phyloP scores from a whole-genome alignment of 2,329 filamentous ascomycete genomes.

The Apiospora phragmitis region DNA sequence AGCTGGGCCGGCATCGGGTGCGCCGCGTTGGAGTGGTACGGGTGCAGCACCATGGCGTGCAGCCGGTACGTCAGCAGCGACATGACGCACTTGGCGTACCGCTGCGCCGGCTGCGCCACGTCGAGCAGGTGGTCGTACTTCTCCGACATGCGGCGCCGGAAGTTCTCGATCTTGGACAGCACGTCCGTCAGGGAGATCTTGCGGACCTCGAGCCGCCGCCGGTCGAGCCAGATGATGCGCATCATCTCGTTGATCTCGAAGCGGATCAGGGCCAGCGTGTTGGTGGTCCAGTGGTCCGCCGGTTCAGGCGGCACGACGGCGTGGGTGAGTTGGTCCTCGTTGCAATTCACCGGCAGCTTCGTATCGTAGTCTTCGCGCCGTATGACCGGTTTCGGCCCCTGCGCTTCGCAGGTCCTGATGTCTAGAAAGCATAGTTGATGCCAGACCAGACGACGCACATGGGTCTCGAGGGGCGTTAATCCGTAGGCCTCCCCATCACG shows the following conservation, averaged over 20 bases:
- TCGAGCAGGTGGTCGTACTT: constrained; percentile 67
- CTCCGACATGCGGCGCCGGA: constrained; percentile 62
- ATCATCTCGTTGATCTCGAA: constrained; percentile 76
- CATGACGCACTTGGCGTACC: constrained; percentile 64
- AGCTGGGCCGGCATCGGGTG: constrained; percentile 61
- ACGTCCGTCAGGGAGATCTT: constrained; percentile 63
- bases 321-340: constrained; percentile 62
- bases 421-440: constrained; percentile 78
- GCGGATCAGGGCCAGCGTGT: constrained; percentile 66
- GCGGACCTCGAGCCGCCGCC: constrained; percentile 62
- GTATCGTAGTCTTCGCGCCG: constrained; percentile 76
- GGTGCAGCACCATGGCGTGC: constrained; percentile 67
- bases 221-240: constrained; percentile 68
- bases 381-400: constrained; percentile 70
- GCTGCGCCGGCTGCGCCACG: constrained; percentile 60
- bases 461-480: constrained; percentile 66
- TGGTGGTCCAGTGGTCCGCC: constrained; percentile 63
- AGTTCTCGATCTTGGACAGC: constrained; percentile 68
- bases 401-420: constrained; percentile 71
- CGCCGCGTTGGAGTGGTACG: constrained; percentile 55
- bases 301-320: constrained; percentile 43
- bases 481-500: constrained; percentile 69
- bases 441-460: constrained; percentile 73
- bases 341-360: constrained; percentile 68
- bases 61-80: constrained; percentile 63